phyloP scores from a whole-genome alignment of 2,329 filamentous ascomycete genomes.

The Diatrype stigma region DNA sequence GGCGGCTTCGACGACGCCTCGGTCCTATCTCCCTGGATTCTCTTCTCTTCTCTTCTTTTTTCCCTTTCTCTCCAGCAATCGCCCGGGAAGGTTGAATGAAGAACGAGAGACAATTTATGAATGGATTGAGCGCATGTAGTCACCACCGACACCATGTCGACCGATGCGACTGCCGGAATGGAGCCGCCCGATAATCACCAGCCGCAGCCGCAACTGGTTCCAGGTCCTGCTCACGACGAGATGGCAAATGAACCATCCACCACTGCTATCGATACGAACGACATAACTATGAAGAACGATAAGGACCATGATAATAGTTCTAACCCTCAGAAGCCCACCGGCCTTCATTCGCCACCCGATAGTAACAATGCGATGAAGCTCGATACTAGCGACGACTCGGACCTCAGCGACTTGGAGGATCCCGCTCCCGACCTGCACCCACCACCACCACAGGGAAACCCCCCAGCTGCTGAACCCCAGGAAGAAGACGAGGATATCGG shows the following conservation, averaged over 20 bases:
- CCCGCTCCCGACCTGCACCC: slow-evolving; percentile 31
- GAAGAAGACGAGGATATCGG: slow-evolving; percentile 64
- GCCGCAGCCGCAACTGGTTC: slow-evolving; percentile 14
- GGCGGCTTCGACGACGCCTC: background rate
- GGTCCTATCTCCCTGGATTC: background rate
- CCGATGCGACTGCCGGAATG: slow-evolving; percentile 48
- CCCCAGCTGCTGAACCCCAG: slow-evolving; percentile 16
- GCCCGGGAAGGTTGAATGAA: background rate
- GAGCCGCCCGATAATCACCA: slow-evolving; percentile 32
- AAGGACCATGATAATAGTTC: slow-evolving; percentile 14
- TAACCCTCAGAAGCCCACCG: slow-evolving; percentile 41
- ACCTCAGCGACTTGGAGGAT: slow-evolving; percentile 62
- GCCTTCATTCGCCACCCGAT: slow-evolving; percentile 60
- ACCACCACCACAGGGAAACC: slow-evolving; percentile 8
- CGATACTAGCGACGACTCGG: slow-evolving; percentile 56
- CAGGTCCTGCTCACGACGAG: slow-evolving; percentile 20
- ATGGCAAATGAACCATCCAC: slow-evolving; percentile 12
- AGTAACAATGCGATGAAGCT: slow-evolving; percentile 58
- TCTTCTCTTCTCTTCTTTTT: background rate
- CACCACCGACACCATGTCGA: slow-evolving; percentile 46
- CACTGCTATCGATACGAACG: slow-evolving; percentile 18
- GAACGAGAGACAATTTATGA: slow-evolving; percentile 6
- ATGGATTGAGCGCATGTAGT: slow-evolving; percentile 40
- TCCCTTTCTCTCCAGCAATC: background rate
- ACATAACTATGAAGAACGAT: slow-evolving; percentile 8